These are phyloP conservation scores for Kodamaea alishanica DNA, from an alignment of 1,139 yeast species.

Conservation along the genomic window DNA sequence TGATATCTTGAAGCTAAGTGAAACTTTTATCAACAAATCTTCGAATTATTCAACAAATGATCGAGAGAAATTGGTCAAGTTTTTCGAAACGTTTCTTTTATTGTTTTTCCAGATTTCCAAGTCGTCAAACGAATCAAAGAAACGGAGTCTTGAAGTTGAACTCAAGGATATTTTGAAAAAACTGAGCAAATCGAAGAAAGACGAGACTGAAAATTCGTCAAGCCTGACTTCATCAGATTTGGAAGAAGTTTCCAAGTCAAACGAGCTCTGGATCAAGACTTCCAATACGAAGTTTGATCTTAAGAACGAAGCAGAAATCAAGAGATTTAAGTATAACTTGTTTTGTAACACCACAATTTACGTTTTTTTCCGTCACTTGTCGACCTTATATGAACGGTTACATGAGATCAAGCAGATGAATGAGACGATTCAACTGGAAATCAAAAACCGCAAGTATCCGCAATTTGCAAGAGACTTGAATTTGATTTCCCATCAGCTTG, in stretches of 20 bases:
- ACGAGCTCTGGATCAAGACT: slow-evolving; percentile 63
- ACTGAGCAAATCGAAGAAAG: slow-evolving; percentile 50
- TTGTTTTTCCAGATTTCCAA: slow-evolving; percentile 59
- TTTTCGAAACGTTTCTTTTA: slow-evolving; percentile 66
- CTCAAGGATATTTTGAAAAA: slow-evolving; percentile 72
- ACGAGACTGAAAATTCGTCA: slow-evolving; percentile 36
- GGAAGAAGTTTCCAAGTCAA: slow-evolving; percentile 49
- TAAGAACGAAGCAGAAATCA: slow-evolving; percentile 18
- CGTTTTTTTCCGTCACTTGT: slow-evolving; percentile 83
- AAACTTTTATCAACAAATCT: slow-evolving; percentile 64
- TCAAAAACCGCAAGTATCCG: slow-evolving; percentile 61
- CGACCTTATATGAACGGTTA: slow-evolving; percentile 76
- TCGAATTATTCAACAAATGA: slow-evolving; percentile 79
- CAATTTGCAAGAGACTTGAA: slow-evolving; percentile 88
- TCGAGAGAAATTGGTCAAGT: slow-evolving; percentile 69
- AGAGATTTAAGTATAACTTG: slow-evolving; percentile 58
- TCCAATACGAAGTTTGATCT: slow-evolving; percentile 33
- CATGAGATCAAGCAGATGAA: slow-evolving; percentile 70
- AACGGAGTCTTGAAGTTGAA: slow-evolving; percentile 62
- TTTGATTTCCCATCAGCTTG: slow-evolving; percentile 74
- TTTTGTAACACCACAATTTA: slow-evolving; percentile 91
- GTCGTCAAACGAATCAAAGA: slow-evolving; percentile 33
- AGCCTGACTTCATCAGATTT: slow-evolving; percentile 29
- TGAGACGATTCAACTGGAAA: slow-evolving; percentile 65
- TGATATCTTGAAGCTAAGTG: slow-evolving; percentile 70